Percentiles rank a stretch among this genome's conserved stretches.
These are phyloP conservation scores for Sophora flavescens DNA, from an alignment of 306 rosid genomes.

Conservation along the genomic window DNA sequence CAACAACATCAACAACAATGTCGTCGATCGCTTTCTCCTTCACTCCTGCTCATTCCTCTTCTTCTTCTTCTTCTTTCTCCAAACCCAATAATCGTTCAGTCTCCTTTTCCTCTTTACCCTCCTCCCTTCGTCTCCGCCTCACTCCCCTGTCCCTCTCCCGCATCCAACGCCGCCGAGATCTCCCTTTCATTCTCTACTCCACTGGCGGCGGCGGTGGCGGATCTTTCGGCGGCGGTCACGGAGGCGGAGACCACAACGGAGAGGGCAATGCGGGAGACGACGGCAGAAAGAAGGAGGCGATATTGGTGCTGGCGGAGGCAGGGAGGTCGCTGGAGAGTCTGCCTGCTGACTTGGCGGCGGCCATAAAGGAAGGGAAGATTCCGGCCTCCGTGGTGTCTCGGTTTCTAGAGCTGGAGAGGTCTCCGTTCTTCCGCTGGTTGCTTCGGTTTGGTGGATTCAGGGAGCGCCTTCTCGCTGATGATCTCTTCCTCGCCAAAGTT, in stretches of 20 bases:
- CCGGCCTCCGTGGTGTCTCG: conserved; percentile 76
- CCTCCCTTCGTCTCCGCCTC: conserved; percentile 42
- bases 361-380: conserved; percentile 76
- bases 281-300: conserved; percentile 59
- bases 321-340: conserved; percentile 73
- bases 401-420: conserved; percentile 78
- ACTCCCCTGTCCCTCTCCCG: conserved; percentile 36
- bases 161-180: conserved; percentile 42
- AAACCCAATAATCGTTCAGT: conserved; percentile 40
- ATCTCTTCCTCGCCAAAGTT: conserved; percentile 84
- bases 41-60: conserved; percentile 48
- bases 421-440: conserved; percentile 73
- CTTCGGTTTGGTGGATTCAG: conserved; percentile 82
- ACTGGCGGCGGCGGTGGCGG: conserved; percentile 45
- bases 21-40: conserved; percentile 78
- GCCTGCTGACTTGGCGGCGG: conserved; percentile 82
- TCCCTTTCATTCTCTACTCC: conserved; percentile 39
- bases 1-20: conserved; percentile 53
- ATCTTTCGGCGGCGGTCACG: conserved; percentile 45
- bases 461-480: conserved; percentile 94
- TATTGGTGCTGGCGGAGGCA: conserved; percentile 70
- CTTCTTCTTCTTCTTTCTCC: conserved; percentile 36
- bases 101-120: not conserved
- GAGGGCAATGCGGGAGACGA: conserved; percentile 53
- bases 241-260: conserved; percentile 44